Conservation (phyloP, 192 early-diverging fungal genomes). For the Backusella australiensis region DNA sequence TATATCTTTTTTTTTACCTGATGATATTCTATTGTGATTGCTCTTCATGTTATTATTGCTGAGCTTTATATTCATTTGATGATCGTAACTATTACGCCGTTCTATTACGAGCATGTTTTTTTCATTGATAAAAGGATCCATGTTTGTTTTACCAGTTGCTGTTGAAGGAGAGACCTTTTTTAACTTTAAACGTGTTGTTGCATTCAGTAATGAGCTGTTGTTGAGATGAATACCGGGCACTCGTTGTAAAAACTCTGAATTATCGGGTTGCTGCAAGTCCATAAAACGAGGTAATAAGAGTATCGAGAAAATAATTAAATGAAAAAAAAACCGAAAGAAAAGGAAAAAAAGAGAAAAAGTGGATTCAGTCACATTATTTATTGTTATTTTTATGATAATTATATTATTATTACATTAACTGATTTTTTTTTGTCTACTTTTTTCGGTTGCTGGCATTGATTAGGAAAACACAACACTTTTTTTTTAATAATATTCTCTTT, state of each 20-base stretch:
- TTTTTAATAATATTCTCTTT: background rate
- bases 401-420: background rate
- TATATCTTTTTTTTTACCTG: background rate
- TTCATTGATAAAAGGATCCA: background rate
- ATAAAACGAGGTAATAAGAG: background rate
- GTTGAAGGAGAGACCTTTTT: slow-evolving; percentile 1
- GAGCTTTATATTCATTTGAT: background rate
- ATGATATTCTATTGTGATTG: background rate
- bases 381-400: background rate
- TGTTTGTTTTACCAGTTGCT: background rate
- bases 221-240: slow-evolving; percentile 1
- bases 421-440: background rate
- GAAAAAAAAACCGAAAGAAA: background rate
- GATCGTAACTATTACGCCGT: background rate
- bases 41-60: background rate
- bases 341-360: background rate
- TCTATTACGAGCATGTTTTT: background rate
- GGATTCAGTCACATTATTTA: slow-evolving; percentile 2
- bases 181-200: background rate
- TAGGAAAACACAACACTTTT: background rate
- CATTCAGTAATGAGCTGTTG: slow-evolving; percentile 4
- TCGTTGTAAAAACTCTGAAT: background rate
- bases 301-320: background rate
- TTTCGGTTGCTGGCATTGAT: background rate
- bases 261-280: background rate